Base-by-base conservation (phyloP, 2,329 filamentous ascomycete species). In the Verticillium zaregamsianum region DNA sequence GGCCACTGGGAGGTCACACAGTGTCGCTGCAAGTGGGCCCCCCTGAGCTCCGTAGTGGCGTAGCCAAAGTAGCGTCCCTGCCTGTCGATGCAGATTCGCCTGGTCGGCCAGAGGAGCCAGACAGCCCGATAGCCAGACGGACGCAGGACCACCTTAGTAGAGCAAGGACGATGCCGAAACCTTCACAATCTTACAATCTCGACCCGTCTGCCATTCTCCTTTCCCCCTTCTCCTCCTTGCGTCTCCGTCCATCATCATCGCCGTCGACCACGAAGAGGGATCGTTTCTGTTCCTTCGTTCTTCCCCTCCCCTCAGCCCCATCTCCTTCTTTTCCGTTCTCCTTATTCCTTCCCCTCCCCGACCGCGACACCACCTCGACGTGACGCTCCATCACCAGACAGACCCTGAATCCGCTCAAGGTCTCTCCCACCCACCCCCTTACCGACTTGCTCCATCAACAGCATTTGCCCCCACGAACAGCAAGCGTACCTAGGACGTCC, bases 211-310 rank as follows among this genome's bases (percentile, higher is more conserved):
- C 64, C 62, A 60, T 63, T 61, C 45, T 66, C 55, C 45, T 60
- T 52, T 62, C 60, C 61, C 59, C 60, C 60, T 59, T 55, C 64
- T 59, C 58, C 58, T 31, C 59, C 59, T 58, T 55, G 66, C 66
- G 71, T 62, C 68, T 71, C 65, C 67, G 59, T 64, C 64, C 63
- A 62, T 67, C 68, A 68, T 68, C 61, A 67, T 60, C 64, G 61
- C 66, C 64, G 67, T 68, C 66, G 20, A 49, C 45, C 8, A 49
- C 45, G 45, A 49, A 49, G 45, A 49, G 45, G 45, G 45, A 49
- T 25, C 31, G 54, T 32, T n/a, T 28, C 31, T 20, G 25, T 55
- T 33, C 54, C 54, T 55, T 55, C 54, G 14, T 32, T 55, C 25
- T 55, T 9, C 28, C 54, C 54, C 31, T n/a, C 40, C 40, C 20